Conservation (phyloP, 2,329 filamentous ascomycete genomes). For the Penicillium sp. region DNA sequence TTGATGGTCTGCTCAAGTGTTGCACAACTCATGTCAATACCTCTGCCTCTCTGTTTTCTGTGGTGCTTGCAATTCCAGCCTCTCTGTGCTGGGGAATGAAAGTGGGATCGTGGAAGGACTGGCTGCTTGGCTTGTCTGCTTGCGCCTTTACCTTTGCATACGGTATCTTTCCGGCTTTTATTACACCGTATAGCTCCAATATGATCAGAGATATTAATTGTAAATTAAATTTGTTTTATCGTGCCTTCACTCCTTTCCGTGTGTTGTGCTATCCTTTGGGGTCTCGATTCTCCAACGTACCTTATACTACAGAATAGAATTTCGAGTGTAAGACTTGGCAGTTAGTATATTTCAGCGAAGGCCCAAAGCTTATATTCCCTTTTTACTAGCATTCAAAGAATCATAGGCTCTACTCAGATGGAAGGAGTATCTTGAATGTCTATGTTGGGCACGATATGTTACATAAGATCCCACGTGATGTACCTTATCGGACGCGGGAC, state of each 20-base stretch:
- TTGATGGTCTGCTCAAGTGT: constrained; percentile 14
- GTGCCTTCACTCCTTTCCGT: not conserved
- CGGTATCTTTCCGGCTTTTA: not conserved
- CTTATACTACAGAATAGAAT: not conserved
- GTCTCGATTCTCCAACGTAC: not conserved
- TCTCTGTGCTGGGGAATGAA: not conserved
- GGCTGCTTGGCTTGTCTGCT: constrained; percentile 4
- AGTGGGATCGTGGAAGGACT: not conserved
- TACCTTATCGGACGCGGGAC: constrained; percentile 26
- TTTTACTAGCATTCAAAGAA: not conserved
- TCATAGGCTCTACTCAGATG: not conserved
- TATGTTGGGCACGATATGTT: not conserved
- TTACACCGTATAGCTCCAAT: constrained; percentile 11
- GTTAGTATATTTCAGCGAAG: not conserved
- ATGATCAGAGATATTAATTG: constrained; percentile 16
- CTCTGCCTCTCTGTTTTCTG: not conserved
- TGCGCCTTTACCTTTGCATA: constrained; percentile 12
- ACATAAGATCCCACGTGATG: constrained; percentile 16
- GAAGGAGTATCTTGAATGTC: not conserved
- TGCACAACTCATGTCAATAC: constrained; percentile 14
- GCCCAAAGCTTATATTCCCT: not conserved
- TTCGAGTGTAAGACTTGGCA: too few relatives aligned
- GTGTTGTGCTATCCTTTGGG: not conserved
- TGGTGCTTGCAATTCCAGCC: not conserved
- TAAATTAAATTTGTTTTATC: not conserved